phyloP scores from a whole-genome alignment of 129 eudicot species.

The Tagetes erecta region DNA sequence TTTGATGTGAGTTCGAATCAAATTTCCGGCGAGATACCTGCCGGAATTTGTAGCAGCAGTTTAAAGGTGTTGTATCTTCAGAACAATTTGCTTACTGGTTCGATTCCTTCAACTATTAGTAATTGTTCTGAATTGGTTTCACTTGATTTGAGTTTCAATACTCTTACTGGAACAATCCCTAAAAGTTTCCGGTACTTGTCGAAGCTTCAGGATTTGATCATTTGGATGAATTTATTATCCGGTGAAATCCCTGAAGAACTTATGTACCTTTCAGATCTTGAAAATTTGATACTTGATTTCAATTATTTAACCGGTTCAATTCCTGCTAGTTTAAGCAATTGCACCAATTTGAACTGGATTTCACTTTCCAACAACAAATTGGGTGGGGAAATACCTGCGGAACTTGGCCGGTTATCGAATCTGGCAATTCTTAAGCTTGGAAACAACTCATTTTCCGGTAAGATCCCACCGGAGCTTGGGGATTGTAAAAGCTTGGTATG shows the following conservation, averaged over 20 bases:
- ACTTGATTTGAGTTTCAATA: slow-evolving; percentile 91
- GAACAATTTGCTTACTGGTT: slow-evolving; percentile 65
- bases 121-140: slow-evolving; percentile 72
- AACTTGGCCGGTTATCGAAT: slow-evolving; percentile 58
- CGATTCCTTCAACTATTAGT: slow-evolving; percentile 59
- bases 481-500: slow-evolving; percentile 83
- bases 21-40: slow-evolving; percentile 54
- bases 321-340: slow-evolving; percentile 71
- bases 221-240: slow-evolving; percentile 75
- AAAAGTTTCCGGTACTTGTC: slow-evolving; percentile 63
- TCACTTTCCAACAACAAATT: slow-evolving; percentile 66
- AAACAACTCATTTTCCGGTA: slow-evolving; percentile 79
- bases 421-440: slow-evolving; percentile 89
- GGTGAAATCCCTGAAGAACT: slow-evolving; percentile 91
- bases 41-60: slow-evolving; percentile 42
- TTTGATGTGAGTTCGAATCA: slow-evolving; percentile 77
- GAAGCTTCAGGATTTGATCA: slow-evolving; percentile 65
- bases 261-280: slow-evolving; percentile 53
- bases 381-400: slow-evolving; percentile 70
- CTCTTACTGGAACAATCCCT: slow-evolving; percentile 72
- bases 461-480: slow-evolving; percentile 77
- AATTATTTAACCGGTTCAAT: slow-evolving; percentile 66
- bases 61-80: slow-evolving; percentile 76
- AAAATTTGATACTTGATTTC: slow-evolving; percentile 82
- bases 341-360: slow-evolving; percentile 77